Evolutionary conservation across 73 alveolate species (phyloP).

Genomic region (Tetrahymena borealis): DNA sequence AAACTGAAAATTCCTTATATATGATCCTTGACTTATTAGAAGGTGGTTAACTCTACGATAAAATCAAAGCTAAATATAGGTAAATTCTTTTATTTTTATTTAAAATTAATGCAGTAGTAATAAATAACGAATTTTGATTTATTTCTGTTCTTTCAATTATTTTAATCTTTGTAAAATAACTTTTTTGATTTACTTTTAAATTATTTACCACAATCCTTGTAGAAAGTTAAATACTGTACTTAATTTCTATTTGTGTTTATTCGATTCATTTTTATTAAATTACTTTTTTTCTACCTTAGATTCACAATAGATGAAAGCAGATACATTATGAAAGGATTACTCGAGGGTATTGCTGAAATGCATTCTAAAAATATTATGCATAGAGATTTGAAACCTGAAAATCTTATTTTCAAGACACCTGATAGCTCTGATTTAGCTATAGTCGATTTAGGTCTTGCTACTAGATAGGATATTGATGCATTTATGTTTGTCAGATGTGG

Average conservation of each 20-base stretch:
- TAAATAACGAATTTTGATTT: no score
- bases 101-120: no score
- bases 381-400: slow-evolving; percentile 34
- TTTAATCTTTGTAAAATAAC: no score
- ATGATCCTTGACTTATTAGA: slow-evolving; percentile 32
- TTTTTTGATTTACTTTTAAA: no score
- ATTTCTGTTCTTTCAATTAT: no score
- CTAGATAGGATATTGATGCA: slow-evolving; percentile 19
- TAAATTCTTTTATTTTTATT: background rate
- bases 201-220: no score
- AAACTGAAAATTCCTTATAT: slow-evolving; percentile 34
- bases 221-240: no score
- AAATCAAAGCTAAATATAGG: slow-evolving; percentile 20
- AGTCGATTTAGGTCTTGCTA: slow-evolving; percentile 42
- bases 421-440: slow-evolving; percentile 14
- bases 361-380: slow-evolving; percentile 37
- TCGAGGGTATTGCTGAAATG: slow-evolving; percentile 42
- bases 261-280: no score
- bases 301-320: background rate
- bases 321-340: slow-evolving; percentile 26
- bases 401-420: slow-evolving; percentile 21
- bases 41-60: slow-evolving; percentile 40
- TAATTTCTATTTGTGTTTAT: no score
- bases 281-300: no score
- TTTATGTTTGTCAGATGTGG: slow-evolving; percentile 42